Evolutionary conservation across 495 filamentous ascomycete genomes (phyloP).

Genomic region (Xylaria flabelliformis): DNA sequence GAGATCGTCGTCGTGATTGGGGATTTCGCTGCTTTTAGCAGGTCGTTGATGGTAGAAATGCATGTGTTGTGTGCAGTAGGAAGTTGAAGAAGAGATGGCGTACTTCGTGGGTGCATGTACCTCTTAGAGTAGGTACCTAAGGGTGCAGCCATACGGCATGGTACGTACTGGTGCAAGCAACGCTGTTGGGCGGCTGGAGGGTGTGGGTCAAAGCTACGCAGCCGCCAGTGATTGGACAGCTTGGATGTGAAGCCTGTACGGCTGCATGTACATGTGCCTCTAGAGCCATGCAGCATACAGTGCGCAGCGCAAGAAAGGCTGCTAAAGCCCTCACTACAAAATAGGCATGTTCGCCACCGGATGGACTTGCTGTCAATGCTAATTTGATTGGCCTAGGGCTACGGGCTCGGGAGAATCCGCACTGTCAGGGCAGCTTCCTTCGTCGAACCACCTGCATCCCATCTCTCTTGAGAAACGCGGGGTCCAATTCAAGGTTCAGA

Average conservation of each 20-base stretch:
- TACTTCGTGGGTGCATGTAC: conserved; percentile 22
- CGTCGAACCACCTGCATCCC: not conserved
- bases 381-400: not conserved
- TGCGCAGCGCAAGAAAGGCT: not conserved
- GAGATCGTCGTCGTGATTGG: not conserved
- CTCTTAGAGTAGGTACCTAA: not conserved
- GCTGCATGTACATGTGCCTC: conserved; percentile 9
- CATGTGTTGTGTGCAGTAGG: conserved; percentile 21
- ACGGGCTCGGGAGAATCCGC: conserved; percentile 16
- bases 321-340: not conserved
- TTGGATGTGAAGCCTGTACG: not conserved
- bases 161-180: conserved; percentile 23
- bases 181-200: conserved; percentile 40
- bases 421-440: not conserved
- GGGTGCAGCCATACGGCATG: conserved; percentile 5
- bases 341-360: not conserved
- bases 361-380: not conserved
- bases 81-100: conserved; percentile 27
- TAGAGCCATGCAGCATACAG: not conserved
- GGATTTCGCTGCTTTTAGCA: conserved; percentile 1
- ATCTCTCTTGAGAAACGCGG: conserved; percentile 5
- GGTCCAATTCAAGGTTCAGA: conserved; percentile 11
- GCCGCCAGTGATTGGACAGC: conserved; percentile 37
- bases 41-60: conserved; percentile 1
- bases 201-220: conserved; percentile 43